Conservation (phyloP, 192 early-diverging fungal genomes). For the Linnemannia elongata region DNA sequence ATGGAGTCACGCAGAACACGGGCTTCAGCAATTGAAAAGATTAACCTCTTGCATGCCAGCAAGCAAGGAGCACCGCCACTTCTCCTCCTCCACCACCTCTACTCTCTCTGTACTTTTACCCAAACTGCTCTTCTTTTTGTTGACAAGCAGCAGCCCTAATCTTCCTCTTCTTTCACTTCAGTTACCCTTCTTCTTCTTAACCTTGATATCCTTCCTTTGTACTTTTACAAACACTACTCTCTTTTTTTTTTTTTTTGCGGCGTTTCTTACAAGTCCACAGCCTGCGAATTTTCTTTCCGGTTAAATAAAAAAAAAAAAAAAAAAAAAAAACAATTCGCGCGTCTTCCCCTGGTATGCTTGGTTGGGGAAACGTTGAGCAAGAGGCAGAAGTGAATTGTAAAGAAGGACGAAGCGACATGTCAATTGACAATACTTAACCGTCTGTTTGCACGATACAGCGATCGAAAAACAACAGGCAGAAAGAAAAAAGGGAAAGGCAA, state of each 20-base stretch:
- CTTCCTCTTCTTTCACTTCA: neutral
- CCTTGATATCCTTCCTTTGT: neutral
- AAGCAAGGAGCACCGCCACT: neutral
- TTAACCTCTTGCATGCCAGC: neutral
- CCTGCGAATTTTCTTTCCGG: neutral
- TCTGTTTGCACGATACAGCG: no score
- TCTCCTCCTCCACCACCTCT: neutral
- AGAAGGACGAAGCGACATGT: no score
- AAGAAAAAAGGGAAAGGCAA: no score
- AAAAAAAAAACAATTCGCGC: neutral
- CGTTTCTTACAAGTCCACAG: neutral
- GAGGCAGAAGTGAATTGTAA: no score
- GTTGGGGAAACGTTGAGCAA: no score
- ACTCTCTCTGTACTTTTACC: constrained; percentile 2
- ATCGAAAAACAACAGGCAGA: no score
- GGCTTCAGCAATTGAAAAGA: neutral
- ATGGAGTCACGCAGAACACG: constrained; percentile 23
- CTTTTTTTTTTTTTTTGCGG: neutral
- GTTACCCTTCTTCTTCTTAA: neutral
- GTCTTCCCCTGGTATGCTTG: no score
- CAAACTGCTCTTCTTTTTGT: neutral
- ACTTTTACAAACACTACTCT: neutral
- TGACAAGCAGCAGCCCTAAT: neutral
- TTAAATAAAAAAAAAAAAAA: neutral
- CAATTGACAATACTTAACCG: no score